phyloP scores from a whole-genome alignment of 1,139 yeast genomes.

The Protomyces inouyei region DNA sequence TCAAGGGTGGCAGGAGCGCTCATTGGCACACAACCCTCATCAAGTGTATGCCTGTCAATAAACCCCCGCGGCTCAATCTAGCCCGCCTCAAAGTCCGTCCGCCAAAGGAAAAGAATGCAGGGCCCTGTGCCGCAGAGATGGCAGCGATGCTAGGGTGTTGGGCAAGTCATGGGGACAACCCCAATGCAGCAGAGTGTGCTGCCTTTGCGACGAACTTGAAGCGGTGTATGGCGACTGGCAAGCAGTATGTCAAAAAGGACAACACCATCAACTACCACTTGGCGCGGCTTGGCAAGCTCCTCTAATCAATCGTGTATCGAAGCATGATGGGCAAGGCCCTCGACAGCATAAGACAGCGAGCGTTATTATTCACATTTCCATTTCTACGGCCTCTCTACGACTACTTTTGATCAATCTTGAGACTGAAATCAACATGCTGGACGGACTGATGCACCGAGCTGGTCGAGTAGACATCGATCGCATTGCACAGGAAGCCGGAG shows the following conservation, averaged over 20 bases:
- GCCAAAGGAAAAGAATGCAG: constrained; percentile 23
- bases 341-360: neutral
- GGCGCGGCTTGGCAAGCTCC: constrained; percentile 28
- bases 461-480: constrained; percentile 85
- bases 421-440: constrained; percentile 72
- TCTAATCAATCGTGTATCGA: neutral
- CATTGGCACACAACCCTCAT: too few species aligned
- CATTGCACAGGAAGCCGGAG: constrained; percentile 61
- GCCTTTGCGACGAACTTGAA: constrained; percentile 26
- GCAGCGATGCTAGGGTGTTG: constrained; percentile 31
- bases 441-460: constrained; percentile 92
- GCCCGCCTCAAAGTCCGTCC: constrained; percentile 26
- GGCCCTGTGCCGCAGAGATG: constrained; percentile 30
- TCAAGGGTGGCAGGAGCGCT: too few species aligned
- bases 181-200: constrained; percentile 27
- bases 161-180: constrained; percentile 29
- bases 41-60: constrained; percentile 4
- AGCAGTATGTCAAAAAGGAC: constrained; percentile 16
- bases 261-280: constrained; percentile 30
- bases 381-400: neutral
- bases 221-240: constrained; percentile 28
- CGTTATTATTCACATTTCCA: neutral
- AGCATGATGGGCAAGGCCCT: constrained; percentile 24
- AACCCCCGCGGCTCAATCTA: constrained; percentile 26
- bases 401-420: constrained; percentile 54